phyloP scores from a whole-genome alignment of 768 basidiomycete species.

The Macrolepiota dolichaula region DNA sequence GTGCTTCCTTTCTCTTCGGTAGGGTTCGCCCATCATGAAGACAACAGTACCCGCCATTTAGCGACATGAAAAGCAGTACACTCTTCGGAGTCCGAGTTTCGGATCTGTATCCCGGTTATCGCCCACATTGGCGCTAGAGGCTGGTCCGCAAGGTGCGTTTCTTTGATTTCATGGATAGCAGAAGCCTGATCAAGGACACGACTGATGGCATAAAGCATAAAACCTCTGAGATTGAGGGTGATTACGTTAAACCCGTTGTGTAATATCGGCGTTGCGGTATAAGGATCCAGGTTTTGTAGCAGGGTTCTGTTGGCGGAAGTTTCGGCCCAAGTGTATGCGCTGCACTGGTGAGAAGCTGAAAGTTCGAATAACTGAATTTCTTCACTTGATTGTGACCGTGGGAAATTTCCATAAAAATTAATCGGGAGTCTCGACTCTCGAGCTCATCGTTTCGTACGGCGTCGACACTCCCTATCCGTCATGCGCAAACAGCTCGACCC shows the following conservation, averaged over 20 bases:
- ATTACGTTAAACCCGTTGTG: too few species aligned
- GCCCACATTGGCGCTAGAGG: too few species aligned
- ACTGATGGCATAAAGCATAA: background rate
- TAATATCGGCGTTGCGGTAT: too few species aligned
- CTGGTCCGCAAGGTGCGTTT: background rate
- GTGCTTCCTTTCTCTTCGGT: background rate
- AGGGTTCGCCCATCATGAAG: background rate
- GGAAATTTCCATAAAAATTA: slow-evolving; percentile 4
- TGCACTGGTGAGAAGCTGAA: background rate
- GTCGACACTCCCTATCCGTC: background rate
- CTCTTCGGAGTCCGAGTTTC: background rate
- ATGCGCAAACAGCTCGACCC: slow-evolving; percentile 92
- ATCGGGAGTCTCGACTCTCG: background rate
- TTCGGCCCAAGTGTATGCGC: too few species aligned
- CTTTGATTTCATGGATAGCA: background rate
- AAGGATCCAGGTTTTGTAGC: too few species aligned
- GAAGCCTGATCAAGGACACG: background rate
- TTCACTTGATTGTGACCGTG: background rate
- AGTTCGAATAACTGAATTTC: background rate
- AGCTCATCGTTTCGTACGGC: background rate
- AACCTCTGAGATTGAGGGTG: too few species aligned
- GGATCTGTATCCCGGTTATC: too few species aligned
- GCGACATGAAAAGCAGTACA: background rate
- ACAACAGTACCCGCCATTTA: background rate
- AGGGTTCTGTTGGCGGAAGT: too few species aligned